A percentile compares a stretch with the other conserved stretches of the same genome.
phyloP scores from a whole-genome alignment of 306 rosid genomes.

The Inga oerstediana region DNA sequence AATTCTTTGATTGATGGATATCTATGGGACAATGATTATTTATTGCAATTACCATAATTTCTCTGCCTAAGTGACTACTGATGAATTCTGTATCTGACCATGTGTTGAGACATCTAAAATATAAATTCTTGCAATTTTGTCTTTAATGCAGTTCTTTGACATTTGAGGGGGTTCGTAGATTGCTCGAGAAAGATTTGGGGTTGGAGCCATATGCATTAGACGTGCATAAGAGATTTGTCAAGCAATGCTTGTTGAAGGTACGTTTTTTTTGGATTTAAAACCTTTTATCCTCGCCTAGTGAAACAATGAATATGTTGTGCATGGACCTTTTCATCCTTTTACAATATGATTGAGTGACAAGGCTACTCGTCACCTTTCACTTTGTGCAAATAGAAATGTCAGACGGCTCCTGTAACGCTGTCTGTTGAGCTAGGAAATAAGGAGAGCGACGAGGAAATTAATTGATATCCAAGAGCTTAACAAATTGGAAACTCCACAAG shows the following conservation, averaged over 20 bases:
- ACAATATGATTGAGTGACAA: not conserved
- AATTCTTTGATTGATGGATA: not conserved
- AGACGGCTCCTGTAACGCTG: no score
- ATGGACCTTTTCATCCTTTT: not conserved
- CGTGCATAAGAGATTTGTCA: constrained; percentile 81
- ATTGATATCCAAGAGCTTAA: no score
- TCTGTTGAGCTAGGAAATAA: no score
- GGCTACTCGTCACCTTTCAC: not conserved
- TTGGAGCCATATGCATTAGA: constrained; percentile 69
- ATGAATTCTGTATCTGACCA: not conserved
- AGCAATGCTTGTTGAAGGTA: constrained; percentile 79
- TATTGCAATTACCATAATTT: not conserved
- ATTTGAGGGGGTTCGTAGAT: constrained; percentile 86
- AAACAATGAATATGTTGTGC: not conserved
- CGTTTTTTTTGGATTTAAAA: constrained; percentile 8
- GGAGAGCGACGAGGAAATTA: no score
- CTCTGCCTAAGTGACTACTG: not conserved
- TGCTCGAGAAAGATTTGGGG: constrained; percentile 86
- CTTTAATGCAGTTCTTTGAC: constrained; percentile 84
- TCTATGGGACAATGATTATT: not conserved
- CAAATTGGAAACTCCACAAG: no score
- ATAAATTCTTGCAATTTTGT: not conserved
- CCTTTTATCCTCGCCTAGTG: constrained; percentile 13
- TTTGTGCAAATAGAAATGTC: not conserved
- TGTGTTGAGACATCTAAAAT: not conserved